Evolutionary conservation across 1,284 basidiomycete species (phyloP).

Genomic region (Takashimella tepidaria): DNA sequence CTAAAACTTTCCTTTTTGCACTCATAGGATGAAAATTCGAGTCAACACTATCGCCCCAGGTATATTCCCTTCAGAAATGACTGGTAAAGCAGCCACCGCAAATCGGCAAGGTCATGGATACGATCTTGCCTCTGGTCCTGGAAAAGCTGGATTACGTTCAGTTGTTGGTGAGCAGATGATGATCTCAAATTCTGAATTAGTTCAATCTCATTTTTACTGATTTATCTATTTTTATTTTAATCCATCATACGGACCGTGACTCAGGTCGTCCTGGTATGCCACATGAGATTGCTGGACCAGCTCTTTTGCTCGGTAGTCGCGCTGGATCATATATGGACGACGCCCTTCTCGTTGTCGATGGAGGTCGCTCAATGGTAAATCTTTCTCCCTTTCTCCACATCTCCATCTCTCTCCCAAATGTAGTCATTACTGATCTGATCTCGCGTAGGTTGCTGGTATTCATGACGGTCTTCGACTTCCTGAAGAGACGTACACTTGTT

Average conservation of each 20-base stretch:
- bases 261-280: conserved; percentile 38
- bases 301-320: conserved; percentile 33
- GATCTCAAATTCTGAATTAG: too few species aligned
- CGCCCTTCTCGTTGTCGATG: conserved; percentile 40
- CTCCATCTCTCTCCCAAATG: not conserved
- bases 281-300: conserved; percentile 45
- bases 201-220: too few species aligned
- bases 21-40: conserved; percentile 34
- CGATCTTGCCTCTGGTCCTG: conserved; percentile 17
- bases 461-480: conserved; percentile 30
- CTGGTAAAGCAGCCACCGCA: conserved; percentile 12
- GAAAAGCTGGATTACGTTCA: conserved; percentile 28
- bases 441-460: conserved; percentile 24
- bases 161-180: conserved; percentile 35
- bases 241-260: too few species aligned
- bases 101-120: conserved; percentile 16
- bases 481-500: conserved; percentile 27
- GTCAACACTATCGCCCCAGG: conserved; percentile 40
- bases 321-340: conserved; percentile 44
- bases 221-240: too few species aligned
- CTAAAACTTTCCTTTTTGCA: too few species aligned
- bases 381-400: not conserved
- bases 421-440: not conserved
- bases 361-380: conserved; percentile 40
- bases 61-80: conserved; percentile 43